A percentile compares a stretch with the other conserved stretches of the same genome.
Evolutionary conservation across 2,329 filamentous ascomycete genomes (phyloP).

Genomic region (Aspergillus hortae): DNA sequence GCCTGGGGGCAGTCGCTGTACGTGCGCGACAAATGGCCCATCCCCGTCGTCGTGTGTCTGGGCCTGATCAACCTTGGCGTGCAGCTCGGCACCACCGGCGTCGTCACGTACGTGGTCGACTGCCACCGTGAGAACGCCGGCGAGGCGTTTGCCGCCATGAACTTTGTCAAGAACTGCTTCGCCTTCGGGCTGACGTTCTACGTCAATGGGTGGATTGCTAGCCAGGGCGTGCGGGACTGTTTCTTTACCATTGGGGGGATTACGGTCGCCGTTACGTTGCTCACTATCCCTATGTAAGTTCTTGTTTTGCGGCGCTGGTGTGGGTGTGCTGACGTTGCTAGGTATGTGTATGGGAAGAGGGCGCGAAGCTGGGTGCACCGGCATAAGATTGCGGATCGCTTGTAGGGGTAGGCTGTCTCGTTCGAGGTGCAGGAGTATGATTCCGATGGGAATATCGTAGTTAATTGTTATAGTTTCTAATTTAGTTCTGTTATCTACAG

Average conservation of each 20-base stretch:
- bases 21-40: slow-evolving; percentile 26
- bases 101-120: slow-evolving; percentile 39
- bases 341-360: slow-evolving; percentile 22
- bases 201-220: slow-evolving; percentile 38
- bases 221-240: slow-evolving; percentile 34
- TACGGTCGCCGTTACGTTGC: slow-evolving; percentile 27
- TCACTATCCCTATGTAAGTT: slow-evolving; percentile 24
- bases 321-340: neutral
- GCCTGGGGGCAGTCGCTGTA: slow-evolving; percentile 30
- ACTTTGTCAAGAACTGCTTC: slow-evolving; percentile 37
- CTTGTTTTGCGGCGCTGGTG: neutral
- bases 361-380: slow-evolving; percentile 20
- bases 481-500: neutral
- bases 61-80: slow-evolving; percentile 35
- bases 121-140: slow-evolving; percentile 37
- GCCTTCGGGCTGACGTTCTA: slow-evolving; percentile 34
- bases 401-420: slow-evolving; percentile 1
- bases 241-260: slow-evolving; percentile 39
- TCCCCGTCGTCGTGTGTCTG: slow-evolving; percentile 37
- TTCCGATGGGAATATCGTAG: neutral
- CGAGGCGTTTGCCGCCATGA: slow-evolving; percentile 39
- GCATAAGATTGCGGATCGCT: slow-evolving; percentile 15
- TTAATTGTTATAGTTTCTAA: neutral
- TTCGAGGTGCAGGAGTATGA: neutral
- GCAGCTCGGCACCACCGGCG: slow-evolving; percentile 36